These are phyloP conservation scores for Annona squamosa DNA, from an alignment of 164 flowering plant species.

Conservation along the genomic window DNA sequence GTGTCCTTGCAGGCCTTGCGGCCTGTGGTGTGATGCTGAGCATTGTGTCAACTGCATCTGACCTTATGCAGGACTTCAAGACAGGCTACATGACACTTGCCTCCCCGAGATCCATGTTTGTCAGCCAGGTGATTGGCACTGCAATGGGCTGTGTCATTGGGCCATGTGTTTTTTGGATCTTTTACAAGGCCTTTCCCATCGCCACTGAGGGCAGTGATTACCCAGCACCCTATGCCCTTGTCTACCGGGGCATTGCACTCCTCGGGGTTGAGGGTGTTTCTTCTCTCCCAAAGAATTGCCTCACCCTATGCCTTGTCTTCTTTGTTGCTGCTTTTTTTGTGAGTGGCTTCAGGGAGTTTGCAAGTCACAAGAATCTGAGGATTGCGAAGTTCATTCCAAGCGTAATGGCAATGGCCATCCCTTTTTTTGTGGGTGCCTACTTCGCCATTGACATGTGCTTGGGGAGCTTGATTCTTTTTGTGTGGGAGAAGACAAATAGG, in stretches of 20 bases:
- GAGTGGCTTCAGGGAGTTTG: slow-evolving; percentile 6
- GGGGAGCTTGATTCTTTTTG: slow-evolving; percentile 23
- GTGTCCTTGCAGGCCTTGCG: slow-evolving; percentile 28
- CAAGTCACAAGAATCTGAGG: slow-evolving; percentile 5
- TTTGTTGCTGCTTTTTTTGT: slow-evolving; percentile 12
- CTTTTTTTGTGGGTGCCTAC: slow-evolving; percentile 26
- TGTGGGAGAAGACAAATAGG: slow-evolving; percentile 23
- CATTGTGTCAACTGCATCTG: slow-evolving; percentile 32
- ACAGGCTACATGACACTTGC: slow-evolving; percentile 32
- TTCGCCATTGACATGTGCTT: slow-evolving; percentile 33
- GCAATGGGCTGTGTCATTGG: slow-evolving; percentile 24
- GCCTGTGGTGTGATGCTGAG: slow-evolving; percentile 32
- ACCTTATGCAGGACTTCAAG: slow-evolving; percentile 38
- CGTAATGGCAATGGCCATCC: slow-evolving; percentile 33
- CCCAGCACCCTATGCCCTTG: slow-evolving; percentile 24
- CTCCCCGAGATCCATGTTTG: slow-evolving; percentile 32
- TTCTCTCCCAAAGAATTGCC: slow-evolving; percentile 31
- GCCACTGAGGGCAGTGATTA: slow-evolving; percentile 15
- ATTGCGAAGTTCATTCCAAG: slow-evolving; percentile 21
- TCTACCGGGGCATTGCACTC: slow-evolving; percentile 30
- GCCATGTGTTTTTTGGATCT: slow-evolving; percentile 29
- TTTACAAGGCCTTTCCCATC: slow-evolving; percentile 26
- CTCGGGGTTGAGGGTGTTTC: slow-evolving; percentile 24
- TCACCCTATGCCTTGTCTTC: slow-evolving; percentile 10
- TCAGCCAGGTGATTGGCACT: slow-evolving; percentile 28